phyloP scores from a whole-genome alignment of 2,329 filamentous ascomycete genomes.

The Penicillium thymicola region DNA sequence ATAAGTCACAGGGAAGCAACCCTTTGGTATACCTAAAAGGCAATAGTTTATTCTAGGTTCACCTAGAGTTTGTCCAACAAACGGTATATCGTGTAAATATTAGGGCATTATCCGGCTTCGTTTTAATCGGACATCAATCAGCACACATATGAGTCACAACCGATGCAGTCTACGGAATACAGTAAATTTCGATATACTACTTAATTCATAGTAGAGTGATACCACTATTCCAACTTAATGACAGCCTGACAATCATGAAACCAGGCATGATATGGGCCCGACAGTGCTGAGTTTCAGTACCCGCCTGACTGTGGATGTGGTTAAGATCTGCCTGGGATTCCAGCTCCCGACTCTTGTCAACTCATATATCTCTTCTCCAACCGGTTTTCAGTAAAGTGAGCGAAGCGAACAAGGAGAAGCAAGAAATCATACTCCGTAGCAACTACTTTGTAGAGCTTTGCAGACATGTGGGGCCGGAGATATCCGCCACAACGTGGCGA shows the following conservation, averaged over 20 bases:
- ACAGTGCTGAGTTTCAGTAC: slow-evolving; percentile 4
- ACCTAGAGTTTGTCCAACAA: not conserved
- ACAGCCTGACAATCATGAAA: not conserved
- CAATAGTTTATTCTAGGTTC: not conserved
- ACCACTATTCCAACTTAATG: not conserved
- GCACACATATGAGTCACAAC: not conserved
- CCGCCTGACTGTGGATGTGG: not conserved
- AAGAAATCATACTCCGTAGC: not conserved
- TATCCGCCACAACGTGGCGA: slow-evolving; percentile 10
- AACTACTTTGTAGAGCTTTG: not conserved
- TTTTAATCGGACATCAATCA: not conserved
- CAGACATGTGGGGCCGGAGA: slow-evolving; percentile 5
- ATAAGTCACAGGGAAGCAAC: too few relatives aligned
- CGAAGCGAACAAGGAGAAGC: not conserved
- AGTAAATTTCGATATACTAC: not conserved
- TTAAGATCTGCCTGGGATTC: not conserved
- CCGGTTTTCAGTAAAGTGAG: not conserved
- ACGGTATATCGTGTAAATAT: not conserved
- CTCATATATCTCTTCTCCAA: not conserved
- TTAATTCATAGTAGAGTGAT: not conserved
- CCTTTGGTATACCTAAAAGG: too few relatives aligned
- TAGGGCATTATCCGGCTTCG: not conserved
- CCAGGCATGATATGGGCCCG: not conserved
- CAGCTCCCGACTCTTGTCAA: not conserved
- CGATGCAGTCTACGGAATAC: not conserved